Conservation (phyloP, 2,329 filamentous ascomycete species). For the Blastomyces parvus region DNA sequence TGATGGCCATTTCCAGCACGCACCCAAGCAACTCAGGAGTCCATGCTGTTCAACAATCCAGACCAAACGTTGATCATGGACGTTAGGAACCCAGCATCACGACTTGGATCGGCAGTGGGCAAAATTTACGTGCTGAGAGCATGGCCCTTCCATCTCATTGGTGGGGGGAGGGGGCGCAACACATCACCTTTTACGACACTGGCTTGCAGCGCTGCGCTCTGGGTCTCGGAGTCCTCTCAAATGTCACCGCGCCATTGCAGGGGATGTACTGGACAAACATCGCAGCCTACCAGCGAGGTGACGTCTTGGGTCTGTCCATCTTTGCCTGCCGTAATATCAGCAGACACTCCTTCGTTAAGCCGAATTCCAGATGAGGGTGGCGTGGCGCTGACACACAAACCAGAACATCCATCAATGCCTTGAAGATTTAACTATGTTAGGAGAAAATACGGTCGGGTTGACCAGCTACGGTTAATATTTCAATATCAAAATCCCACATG, state of each 20-base stretch:
- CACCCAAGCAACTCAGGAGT: too few species aligned
- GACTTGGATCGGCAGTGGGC: too few species aligned
- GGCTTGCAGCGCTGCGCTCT: not conserved
- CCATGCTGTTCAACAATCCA: not conserved
- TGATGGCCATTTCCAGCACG: not conserved
- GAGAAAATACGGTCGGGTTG: not conserved
- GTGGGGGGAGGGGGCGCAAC: not conserved
- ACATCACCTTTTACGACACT: not conserved
- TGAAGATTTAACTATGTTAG: not conserved
- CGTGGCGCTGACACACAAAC: not conserved
- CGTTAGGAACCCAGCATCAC: not conserved
- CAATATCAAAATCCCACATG: not conserved
- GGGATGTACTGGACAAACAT: not conserved
- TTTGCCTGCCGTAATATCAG: not conserved
- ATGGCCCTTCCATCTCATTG: not conserved
- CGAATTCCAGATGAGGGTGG: not conserved
- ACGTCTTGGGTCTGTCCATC: not conserved
- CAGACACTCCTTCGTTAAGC: not conserved
- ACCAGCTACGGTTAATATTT: not conserved
- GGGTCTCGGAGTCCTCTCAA: not conserved
- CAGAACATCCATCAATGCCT: not conserved
- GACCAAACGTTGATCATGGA: too few species aligned
- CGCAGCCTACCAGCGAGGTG: not conserved
- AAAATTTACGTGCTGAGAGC: not conserved
- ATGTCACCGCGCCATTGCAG: not conserved